These are phyloP conservation scores for Ogataea saltuana DNA, from an alignment of 805 yeast genomes.

Conservation along the genomic window DNA sequence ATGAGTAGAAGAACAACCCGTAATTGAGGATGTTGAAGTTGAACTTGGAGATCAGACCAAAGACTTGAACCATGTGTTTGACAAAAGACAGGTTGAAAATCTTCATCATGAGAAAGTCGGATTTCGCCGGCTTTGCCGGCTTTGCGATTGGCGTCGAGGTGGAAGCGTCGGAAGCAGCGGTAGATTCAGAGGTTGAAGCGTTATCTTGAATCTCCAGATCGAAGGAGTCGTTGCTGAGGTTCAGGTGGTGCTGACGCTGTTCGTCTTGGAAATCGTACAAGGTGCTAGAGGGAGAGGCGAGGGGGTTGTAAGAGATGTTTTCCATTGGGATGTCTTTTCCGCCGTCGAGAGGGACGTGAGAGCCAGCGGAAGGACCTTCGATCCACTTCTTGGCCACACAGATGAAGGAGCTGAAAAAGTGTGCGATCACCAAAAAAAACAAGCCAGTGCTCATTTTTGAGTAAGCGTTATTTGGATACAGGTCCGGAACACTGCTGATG, in stretches of 20 bases:
- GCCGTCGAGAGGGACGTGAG: slow-evolving; percentile 13
- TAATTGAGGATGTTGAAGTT: slow-evolving; percentile 58
- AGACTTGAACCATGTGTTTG: slow-evolving; percentile 16
- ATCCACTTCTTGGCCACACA: slow-evolving; percentile 48
- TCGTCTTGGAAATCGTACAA: slow-evolving; percentile 35
- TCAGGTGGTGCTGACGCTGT: slow-evolving; percentile 3
- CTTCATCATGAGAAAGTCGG: slow-evolving; percentile 38
- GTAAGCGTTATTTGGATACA: slow-evolving; percentile 80
- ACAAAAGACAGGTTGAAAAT: slow-evolving; percentile 36
- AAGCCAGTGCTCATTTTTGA: slow-evolving; percentile 63
- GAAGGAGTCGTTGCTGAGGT: slow-evolving; percentile 25
- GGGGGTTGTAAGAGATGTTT: slow-evolving; percentile 14
- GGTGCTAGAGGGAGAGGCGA: slow-evolving; percentile 38
- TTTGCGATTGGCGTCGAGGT: background rate
- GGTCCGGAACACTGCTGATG: slow-evolving; percentile 56
- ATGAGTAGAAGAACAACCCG: slow-evolving; percentile 61
- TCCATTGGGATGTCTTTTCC: slow-evolving; percentile 32
- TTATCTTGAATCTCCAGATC: slow-evolving; percentile 23
- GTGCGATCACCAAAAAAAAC: slow-evolving; percentile 52
- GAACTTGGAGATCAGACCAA: slow-evolving; percentile 36
- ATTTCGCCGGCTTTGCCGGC: slow-evolving; percentile 23
- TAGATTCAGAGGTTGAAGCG: slow-evolving; percentile 5
- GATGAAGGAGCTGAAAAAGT: slow-evolving; percentile 55
- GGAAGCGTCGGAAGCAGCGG: slow-evolving; percentile 5
- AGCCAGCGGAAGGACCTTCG: slow-evolving; percentile 19